Percentiles rank a stretch among this genome's conserved stretches.
These are phyloP conservation scores for Penicillium angulare DNA, from an alignment of 495 filamentous ascomycete species.

Conservation along the genomic window DNA sequence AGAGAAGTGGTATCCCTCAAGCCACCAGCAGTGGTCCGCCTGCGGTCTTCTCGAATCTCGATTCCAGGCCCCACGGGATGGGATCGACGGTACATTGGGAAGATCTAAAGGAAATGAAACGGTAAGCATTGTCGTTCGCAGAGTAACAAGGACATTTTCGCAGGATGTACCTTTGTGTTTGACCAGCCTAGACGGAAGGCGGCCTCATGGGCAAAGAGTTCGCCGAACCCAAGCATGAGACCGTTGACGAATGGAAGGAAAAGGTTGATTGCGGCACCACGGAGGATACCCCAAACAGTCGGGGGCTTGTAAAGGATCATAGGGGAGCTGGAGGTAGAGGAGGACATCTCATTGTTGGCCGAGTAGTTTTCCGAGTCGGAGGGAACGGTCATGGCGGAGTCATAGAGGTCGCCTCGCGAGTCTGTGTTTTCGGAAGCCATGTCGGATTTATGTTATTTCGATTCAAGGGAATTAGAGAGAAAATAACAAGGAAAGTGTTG, in stretches of 20 bases:
- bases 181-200: slow-evolving; percentile 93
- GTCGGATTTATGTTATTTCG: not conserved
- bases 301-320: slow-evolving; percentile 89
- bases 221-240: slow-evolving; percentile 96
- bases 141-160: not conserved
- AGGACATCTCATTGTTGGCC: slow-evolving; percentile 59
- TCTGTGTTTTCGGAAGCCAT: slow-evolving; percentile 49
- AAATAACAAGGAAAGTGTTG: not conserved
- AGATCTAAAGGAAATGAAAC: slow-evolving; percentile 49
- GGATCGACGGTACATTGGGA: slow-evolving; percentile 58
- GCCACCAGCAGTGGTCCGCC: slow-evolving; percentile 40
- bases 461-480: not conserved
- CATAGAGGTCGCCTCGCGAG: slow-evolving; percentile 62
- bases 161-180: slow-evolving; percentile 73
- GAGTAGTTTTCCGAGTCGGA: slow-evolving; percentile 92
- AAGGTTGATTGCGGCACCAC: slow-evolving; percentile 92
- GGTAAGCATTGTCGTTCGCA: not conserved
- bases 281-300: slow-evolving; percentile 76
- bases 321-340: slow-evolving; percentile 68
- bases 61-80: slow-evolving; percentile 65
- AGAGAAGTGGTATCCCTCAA: slow-evolving; percentile 47
- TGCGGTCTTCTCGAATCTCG: slow-evolving; percentile 55
- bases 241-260: slow-evolving; percentile 95
- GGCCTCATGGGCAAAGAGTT: slow-evolving; percentile 92
- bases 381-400: slow-evolving; percentile 80